phyloP scores from a whole-genome alignment of 164 flowering plant genomes.

The Vitis labrusca region DNA sequence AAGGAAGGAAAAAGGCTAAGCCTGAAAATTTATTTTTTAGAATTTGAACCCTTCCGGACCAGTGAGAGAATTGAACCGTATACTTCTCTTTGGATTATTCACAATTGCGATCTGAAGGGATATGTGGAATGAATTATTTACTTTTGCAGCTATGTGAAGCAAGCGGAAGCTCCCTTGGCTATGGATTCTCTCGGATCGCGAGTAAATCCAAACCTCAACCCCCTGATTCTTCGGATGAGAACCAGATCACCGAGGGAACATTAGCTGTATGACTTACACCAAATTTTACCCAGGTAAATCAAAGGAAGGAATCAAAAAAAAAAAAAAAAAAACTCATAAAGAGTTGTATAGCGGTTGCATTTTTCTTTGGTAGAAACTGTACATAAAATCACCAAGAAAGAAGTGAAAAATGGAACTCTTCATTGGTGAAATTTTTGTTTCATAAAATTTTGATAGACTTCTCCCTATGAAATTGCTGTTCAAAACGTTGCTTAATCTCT shows the following conservation, averaged over 20 bases:
- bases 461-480: not conserved
- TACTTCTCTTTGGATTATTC: too few species aligned
- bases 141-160: conserved; percentile 75
- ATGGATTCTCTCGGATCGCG: conserved; percentile 70
- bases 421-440: not conserved
- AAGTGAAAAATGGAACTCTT: not conserved
- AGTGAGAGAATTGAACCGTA: too few species aligned
- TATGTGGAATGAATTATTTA: not conserved
- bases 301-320: not conserved
- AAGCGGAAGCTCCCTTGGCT: conserved; percentile 94
- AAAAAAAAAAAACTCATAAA: conserved; percentile 5
- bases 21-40: too few species aligned
- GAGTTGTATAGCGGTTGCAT: conserved; percentile 5
- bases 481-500: not conserved
- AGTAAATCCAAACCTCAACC: conserved; percentile 58
- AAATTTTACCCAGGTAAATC: not conserved
- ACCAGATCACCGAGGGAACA: conserved; percentile 70
- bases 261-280: conserved; percentile 51
- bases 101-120: too few species aligned
- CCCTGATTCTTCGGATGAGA: conserved; percentile 70
- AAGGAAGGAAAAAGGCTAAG: too few species aligned
- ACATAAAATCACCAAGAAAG: not conserved
- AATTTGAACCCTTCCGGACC: too few species aligned
- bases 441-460: not conserved
- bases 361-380: not conserved